Evolutionary conservation across 225 moss, liverwort and hornwort genomes (phyloP).

Genomic region (Pseudoscleropodium purum): DNA sequence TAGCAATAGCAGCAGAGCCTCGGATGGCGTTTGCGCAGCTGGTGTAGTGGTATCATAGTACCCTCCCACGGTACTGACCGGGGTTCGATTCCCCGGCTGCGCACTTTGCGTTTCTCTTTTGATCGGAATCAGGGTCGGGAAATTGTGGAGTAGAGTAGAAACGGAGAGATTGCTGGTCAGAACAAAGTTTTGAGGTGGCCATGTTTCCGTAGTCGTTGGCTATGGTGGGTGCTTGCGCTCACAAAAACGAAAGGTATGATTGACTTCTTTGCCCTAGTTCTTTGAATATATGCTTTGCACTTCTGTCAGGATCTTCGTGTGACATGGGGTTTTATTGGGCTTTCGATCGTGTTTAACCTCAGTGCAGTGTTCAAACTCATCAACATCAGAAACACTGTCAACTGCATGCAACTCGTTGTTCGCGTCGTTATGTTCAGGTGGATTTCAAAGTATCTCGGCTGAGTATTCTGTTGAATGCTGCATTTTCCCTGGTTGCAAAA

Average conservation of each 20-base stretch:
- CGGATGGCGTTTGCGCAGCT: background rate
- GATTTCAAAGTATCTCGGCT: background rate
- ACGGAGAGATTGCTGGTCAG: background rate
- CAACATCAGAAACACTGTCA: background rate
- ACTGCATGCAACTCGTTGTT: no score
- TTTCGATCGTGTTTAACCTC: no score
- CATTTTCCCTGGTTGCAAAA: constrained; percentile 4
- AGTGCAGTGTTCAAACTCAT: background rate
- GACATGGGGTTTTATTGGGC: background rate
- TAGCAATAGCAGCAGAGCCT: no score
- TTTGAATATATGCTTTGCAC: background rate
- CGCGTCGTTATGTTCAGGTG: background rate
- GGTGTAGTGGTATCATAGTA: constrained; percentile 95
- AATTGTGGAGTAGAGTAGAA: no score
- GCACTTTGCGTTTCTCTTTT: background rate
- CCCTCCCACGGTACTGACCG: constrained; percentile 99
- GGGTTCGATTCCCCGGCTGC: constrained; percentile 99
- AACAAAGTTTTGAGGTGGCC: background rate
- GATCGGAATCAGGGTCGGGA: no score
- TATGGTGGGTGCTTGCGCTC: background rate
- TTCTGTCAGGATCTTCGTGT: background rate
- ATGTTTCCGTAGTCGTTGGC: background rate
- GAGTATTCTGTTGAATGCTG: background rate
- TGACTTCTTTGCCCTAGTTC: background rate
- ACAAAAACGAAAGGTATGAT: background rate